A percentile compares a stretch with the other conserved stretches of the same genome.
Conservation (phyloP, 75 land plant species). For the Cunninghamia lanceolata region DNA sequence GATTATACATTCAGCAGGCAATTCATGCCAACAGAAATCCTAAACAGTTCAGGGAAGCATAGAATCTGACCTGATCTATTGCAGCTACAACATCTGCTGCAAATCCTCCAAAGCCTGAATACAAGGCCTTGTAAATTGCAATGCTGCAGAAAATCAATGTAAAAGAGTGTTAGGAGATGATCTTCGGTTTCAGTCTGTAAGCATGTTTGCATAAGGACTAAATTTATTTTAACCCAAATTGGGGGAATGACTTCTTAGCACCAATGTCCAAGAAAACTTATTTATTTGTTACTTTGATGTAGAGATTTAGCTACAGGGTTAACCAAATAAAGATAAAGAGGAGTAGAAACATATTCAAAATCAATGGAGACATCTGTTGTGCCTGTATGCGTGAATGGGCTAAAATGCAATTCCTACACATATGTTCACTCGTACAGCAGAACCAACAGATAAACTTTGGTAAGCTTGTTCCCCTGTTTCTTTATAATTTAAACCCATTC, state of each 20-base stretch:
- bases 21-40: slow-evolving; percentile 1
- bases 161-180: not conserved
- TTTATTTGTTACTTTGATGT: not conserved
- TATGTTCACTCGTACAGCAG: not conserved
- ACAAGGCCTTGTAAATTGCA: slow-evolving; percentile 87
- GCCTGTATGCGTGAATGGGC: not conserved
- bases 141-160: slow-evolving; percentile 39
- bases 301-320: not conserved
- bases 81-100: slow-evolving; percentile 94
- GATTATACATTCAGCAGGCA: slow-evolving; percentile 1
- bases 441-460: not conserved
- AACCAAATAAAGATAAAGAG: not conserved
- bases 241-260: not conserved
- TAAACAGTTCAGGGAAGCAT: not conserved
- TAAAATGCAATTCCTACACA: not conserved
- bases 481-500: not conserved
- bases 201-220: not conserved
- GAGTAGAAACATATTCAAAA: not conserved
- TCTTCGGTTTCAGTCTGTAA: not conserved
- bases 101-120: slow-evolving; percentile 83
- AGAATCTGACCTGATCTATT: slow-evolving; percentile 71
- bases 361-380: not conserved
- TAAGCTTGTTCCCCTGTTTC: not conserved
- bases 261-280: not conserved
- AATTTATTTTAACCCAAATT: not conserved